A percentile compares a stretch with the other conserved stretches of the same genome.
phyloP scores from a whole-genome alignment of 768 basidiomycete genomes.

The Termitomyces titanicus region DNA sequence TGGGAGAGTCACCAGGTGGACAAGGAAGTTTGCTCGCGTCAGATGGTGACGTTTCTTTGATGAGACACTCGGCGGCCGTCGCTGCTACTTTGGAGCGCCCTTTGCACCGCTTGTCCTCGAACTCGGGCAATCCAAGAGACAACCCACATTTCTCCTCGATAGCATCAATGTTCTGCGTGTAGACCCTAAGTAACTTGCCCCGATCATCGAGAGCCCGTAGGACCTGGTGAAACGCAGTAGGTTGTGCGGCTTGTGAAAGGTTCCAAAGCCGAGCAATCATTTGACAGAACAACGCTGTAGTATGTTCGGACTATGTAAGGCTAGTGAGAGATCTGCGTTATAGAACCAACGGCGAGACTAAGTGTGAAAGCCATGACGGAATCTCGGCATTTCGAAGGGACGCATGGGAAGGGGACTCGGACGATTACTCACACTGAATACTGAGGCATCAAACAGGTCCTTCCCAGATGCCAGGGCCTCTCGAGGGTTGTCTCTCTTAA shows the following conservation, averaged over 20 bases:
- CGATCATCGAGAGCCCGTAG: conserved; percentile 73
- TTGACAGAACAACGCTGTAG: conserved; percentile 76
- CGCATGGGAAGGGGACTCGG: neutral
- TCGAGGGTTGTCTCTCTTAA: conserved; percentile 76
- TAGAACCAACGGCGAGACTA: neutral
- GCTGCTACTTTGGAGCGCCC: conserved; percentile 43
- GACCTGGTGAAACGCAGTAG: conserved; percentile 78
- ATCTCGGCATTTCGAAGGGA: neutral
- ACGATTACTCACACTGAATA: conserved; percentile 66
- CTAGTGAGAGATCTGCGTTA: conserved; percentile 1
- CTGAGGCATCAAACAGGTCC: conserved; percentile 88
- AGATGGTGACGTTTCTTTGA: conserved; percentile 15
- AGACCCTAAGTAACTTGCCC: conserved; percentile 77
- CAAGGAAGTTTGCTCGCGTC: conserved; percentile 38
- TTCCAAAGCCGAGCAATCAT: conserved; percentile 85
- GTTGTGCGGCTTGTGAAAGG: conserved; percentile 65
- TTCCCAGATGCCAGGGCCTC: conserved; percentile 71
- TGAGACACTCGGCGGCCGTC: conserved; percentile 11
- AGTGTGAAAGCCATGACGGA: conserved; percentile 3
- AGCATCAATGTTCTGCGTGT: conserved; percentile 93
- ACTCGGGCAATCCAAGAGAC: conserved; percentile 78
- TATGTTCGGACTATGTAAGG: conserved; percentile 59
- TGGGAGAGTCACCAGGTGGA: conserved; percentile 57
- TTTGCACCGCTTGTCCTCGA: conserved; percentile 53
- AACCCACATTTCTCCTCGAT: conserved; percentile 86